Base-by-base conservation (phyloP, 805 yeast species). In the Metschnikowia kunwiensis region DNA sequence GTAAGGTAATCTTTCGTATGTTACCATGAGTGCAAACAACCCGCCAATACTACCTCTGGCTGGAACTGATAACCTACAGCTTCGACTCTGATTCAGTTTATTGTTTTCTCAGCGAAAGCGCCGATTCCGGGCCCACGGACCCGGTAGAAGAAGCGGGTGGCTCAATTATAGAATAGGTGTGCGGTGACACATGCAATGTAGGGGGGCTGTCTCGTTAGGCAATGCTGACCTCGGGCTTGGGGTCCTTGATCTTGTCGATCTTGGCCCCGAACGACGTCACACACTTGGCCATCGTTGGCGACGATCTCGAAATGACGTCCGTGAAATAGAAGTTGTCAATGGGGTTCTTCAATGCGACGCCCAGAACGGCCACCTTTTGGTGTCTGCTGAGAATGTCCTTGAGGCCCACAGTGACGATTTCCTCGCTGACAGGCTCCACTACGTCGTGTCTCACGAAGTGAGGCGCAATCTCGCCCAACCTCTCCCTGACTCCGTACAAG, bases 281-380 rank as follows among this genome's bases (percentile, higher is more conserved):
- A 70, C 94, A 83, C 65, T 75, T 81, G 27, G 95, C 94, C 95
- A 86, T 86, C 20, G 95, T 86, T 47, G 87, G 86, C 32, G 95
- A 86, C 38, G 86, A 78, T 70, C 95, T 77, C 16, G 94, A 82
- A 49, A 86, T 82, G 44, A 84, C 86, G 61, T 86, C 91, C 23
- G 95, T 86, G 74, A 86, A 82, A 71, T 86, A 86, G 62, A 83
- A 86, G 77, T 86, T 84, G 50, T 76, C 77, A 55, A 86, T 80
- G 40, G 88, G 88, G 61, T 81, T 79, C 61, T 70, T 72, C 56
- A 86, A 74, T 35, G 72, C 67, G 18, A 59, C 60, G 22, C 78
- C 77, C 27, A 47, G 43, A 7, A 34, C 30, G 30, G 23, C 24
- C 27, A 75, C 65, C n/a, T 49, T 43, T 46, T 55, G 58, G 55